phyloP scores from a whole-genome alignment of 345 rosid species.

The Eucalyptus curtisii region DNA sequence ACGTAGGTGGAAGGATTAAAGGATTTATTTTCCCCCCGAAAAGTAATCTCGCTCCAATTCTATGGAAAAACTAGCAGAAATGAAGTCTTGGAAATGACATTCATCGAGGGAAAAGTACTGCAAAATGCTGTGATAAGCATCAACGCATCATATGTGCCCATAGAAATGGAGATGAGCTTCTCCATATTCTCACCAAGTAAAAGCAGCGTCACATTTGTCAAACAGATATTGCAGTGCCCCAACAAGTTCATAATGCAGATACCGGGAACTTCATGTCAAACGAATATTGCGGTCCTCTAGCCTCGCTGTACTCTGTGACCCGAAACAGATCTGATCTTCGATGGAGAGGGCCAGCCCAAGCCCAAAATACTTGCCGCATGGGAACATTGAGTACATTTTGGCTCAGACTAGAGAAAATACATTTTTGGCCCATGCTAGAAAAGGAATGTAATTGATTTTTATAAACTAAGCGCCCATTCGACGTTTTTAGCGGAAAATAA shows the following conservation, averaged over 20 bases:
- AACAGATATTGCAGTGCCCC: no score
- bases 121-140: no score
- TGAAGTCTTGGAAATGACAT: no score
- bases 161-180: no score
- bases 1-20: neutral
- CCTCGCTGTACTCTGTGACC: fast-evolving
- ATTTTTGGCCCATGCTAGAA: neutral
- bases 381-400: neutral
- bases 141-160: fast-evolving
- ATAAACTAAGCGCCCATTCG: no score
- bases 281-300: no score
- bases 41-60: neutral
- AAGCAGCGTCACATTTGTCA: neutral
- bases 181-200: neutral
- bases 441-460: neutral
- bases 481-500: no score
- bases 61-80: fast-evolving
- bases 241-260: no score
- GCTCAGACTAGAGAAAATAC: neutral
- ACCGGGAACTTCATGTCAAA: no score
- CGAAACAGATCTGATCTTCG: neutral
- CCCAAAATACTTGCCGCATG: neutral
- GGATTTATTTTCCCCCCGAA: neutral
- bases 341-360: neutral
- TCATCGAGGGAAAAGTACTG: no score